These are phyloP conservation scores for Ophiosphaerella korrae DNA, from an alignment of 2,329 filamentous ascomycete genomes.

Conservation along the genomic window DNA sequence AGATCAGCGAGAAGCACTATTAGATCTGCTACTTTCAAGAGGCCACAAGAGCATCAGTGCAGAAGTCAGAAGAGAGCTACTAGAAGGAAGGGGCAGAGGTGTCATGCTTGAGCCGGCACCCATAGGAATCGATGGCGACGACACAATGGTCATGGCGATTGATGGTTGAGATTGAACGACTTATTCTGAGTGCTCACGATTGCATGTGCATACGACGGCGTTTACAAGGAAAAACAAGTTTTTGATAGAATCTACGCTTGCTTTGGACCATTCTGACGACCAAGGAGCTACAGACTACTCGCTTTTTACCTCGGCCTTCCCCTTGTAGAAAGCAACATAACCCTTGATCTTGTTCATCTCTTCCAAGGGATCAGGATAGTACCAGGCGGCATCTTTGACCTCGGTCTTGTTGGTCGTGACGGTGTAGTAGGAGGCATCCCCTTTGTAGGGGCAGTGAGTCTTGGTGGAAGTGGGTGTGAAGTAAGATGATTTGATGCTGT, in stretches of 20 bases:
- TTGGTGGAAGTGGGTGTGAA: constrained; percentile 54
- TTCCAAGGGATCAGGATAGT: constrained; percentile 59
- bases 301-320: constrained; percentile 27
- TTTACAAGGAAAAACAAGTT: neutral
- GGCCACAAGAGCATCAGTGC: constrained; percentile 89
- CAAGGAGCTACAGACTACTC: neutral
- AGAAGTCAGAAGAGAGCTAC: constrained; percentile 84
- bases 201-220: constrained; percentile 4
- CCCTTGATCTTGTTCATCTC: constrained; percentile 58
- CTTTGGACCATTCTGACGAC: no score
- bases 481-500: constrained; percentile 51
- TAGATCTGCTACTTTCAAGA: constrained; percentile 83
- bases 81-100: constrained; percentile 86
- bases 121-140: constrained; percentile 73
- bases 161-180: constrained; percentile 9
- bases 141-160: constrained; percentile 78
- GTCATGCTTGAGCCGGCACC: constrained; percentile 67
- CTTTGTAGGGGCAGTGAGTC: constrained; percentile 64
- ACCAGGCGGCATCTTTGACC: constrained; percentile 63
- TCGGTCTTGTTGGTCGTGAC: constrained; percentile 56
- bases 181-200: neutral
- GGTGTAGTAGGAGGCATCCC: constrained; percentile 62
- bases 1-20: constrained; percentile 86
- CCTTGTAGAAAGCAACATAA: constrained; percentile 64
- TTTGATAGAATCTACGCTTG: neutral